These are phyloP conservation scores for Lichtheimia ornata DNA, from an alignment of 371 early-diverging fungal genomes.

Conservation along the genomic window DNA sequence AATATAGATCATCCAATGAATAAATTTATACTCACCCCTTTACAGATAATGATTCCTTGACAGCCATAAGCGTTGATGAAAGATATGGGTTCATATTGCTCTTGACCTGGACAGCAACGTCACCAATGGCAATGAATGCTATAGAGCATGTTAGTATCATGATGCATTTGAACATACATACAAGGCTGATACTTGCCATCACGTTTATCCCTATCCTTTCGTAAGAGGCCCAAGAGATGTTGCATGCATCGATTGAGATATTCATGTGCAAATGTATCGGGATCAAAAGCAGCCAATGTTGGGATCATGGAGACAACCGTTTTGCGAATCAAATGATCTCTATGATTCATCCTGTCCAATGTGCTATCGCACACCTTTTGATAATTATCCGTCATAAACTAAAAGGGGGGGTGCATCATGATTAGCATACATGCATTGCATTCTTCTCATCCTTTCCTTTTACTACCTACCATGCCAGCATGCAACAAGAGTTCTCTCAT, in stretches of 20 bases:
- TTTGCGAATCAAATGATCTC: constrained; percentile 79
- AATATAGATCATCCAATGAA: background rate
- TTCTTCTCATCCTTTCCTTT: background rate
- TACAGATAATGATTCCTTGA: constrained; percentile 74
- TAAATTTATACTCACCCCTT: constrained; percentile 33
- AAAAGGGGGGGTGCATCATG: background rate
- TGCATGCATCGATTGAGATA: constrained; percentile 78
- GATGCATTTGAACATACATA: background rate
- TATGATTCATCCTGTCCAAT: constrained; percentile 77
- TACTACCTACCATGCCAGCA: constrained; percentile 80
- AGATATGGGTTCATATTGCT: constrained; percentile 81
- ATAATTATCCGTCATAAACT: constrained; percentile 88
- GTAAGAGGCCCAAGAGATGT: constrained; percentile 75
- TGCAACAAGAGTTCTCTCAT: constrained; percentile 80
- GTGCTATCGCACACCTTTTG: constrained; percentile 78
- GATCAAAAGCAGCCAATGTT: constrained; percentile 81
- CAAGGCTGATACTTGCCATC: constrained; percentile 39
- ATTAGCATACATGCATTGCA: background rate
- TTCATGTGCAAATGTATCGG: constrained; percentile 71
- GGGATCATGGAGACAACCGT: constrained; percentile 88
- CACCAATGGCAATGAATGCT: constrained; percentile 88
- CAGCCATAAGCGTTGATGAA: constrained; percentile 68
- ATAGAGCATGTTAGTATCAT: background rate
- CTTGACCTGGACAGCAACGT: constrained; percentile 84
- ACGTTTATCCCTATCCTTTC: constrained; percentile 78